Base-by-base conservation (phyloP, 768 basidiomycete genomes). In the Pulveroboletus sp. region DNA sequence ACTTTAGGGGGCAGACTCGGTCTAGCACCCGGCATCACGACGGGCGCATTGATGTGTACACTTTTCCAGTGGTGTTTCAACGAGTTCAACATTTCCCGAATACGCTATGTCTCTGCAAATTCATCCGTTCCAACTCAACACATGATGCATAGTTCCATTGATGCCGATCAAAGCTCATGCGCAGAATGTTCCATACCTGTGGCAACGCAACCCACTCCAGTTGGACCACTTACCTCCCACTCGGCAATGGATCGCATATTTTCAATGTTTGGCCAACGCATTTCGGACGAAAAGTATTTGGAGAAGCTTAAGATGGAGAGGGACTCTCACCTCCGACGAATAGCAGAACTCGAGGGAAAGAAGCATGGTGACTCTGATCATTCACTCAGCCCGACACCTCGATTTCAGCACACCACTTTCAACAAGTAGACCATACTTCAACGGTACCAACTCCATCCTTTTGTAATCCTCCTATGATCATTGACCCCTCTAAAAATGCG, bases 241-340 rank as follows among this genome's bases (percentile, higher is more conserved):
- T 63, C 66, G 14, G 51, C 71, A 14, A 58, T 64, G 17, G 71
- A 80, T 41, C 71, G 72, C 9, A 51, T 83, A 36, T 51, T 70
- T 32, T 60, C 62, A 2, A 18, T 54, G 14, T 56, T 68, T 26
- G 62, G 62, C 26, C 71, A 69, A 31, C 75, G 71, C 44, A 60
- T 93, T 4, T 76, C 87, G 6, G 82, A 93, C 55, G 84, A 91
- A 42, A 84, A 86, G 53, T 89, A 89, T 56, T 56, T 91, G 45
- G 63, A 64, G 27, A 77, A 75, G 51, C 61, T 92, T 60, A 81
- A 76, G 62, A 70, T 69, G 46, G 76, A 82, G 41, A 74, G 86
- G 55, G 77, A 79, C 5, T 66, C 65, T 8, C 71, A 86, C 58
- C 60, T 82, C 54, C 70, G 68, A 51, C 74, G 76, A 50, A 88